A percentile compares a stretch with the other conserved stretches of the same genome.
These are phyloP conservation scores for Gossypium armourianum DNA, from an alignment of 441 rosid genomes.

Conservation along the genomic window DNA sequence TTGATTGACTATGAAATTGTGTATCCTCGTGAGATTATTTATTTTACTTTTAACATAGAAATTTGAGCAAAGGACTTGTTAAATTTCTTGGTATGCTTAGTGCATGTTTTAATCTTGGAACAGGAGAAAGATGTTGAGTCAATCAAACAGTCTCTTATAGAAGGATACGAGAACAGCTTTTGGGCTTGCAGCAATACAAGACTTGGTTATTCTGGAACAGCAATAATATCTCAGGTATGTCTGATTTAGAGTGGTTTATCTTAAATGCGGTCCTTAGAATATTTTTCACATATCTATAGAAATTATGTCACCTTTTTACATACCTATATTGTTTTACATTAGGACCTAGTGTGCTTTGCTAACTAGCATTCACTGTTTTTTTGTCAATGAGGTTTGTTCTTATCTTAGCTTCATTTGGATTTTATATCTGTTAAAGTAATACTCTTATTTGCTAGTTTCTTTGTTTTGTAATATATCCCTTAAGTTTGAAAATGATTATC, in stretches of 20 bases:
- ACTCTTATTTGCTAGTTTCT: background rate
- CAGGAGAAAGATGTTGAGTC: constrained; percentile 83
- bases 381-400: background rate
- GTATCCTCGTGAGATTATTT: background rate
- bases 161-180: constrained; percentile 69
- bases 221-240: constrained; percentile 79
- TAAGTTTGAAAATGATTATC: background rate
- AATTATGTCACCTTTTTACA: background rate
- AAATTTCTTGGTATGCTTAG: constrained; percentile 9
- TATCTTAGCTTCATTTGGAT: background rate
- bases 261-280: background rate
- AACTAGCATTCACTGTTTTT: background rate
- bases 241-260: background rate
- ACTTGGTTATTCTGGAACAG: constrained; percentile 95
- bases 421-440: background rate
- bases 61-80: background rate
- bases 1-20: constrained; percentile 1
- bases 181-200: constrained; percentile 80
- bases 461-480: constrained; percentile 3
- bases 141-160: constrained; percentile 48
- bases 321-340: constrained; percentile 4
- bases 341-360: background rate
- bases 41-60: background rate
- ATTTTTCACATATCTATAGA: background rate
- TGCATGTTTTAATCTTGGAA: constrained; percentile 12